A percentile compares a stretch with the other conserved stretches of the same genome.
These are phyloP conservation scores for Mrakia gelida DNA, from an alignment of 768 basidiomycete species.

Conservation along the genomic window DNA sequence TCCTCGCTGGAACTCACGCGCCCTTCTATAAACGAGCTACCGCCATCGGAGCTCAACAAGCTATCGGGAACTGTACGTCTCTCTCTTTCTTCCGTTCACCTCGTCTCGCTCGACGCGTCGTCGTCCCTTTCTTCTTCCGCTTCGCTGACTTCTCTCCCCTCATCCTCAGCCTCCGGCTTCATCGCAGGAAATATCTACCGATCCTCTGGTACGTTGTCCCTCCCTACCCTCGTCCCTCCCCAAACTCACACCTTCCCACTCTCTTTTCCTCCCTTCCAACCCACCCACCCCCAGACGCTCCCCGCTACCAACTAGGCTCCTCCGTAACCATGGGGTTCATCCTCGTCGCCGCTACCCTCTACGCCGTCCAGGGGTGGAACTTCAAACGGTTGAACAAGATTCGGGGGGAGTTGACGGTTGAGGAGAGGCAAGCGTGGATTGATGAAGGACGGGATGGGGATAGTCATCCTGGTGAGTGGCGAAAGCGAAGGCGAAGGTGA, in stretches of 20 bases:
- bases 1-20: slow-evolving; percentile 23
- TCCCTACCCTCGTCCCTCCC: not conserved
- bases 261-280: not conserved
- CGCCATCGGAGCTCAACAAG: slow-evolving; percentile 36
- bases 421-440: not conserved
- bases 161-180: not conserved
- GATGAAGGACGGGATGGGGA: slow-evolving; percentile 61
- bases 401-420: not conserved
- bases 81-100: not conserved
- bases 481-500: not conserved
- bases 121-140: not conserved
- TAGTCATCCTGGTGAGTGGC: slow-evolving; percentile 24
- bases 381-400: not conserved
- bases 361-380: slow-evolving; percentile 10
- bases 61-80: slow-evolving; percentile 36
- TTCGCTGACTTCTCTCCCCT: no score
- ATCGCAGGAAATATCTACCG: not conserved
- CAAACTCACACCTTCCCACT: not conserved
- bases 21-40: slow-evolving; percentile 35
- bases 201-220: not conserved
- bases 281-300: not conserved
- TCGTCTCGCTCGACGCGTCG: no score
- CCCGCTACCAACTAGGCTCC: not conserved
- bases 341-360: not conserved
- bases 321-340: slow-evolving; percentile 7